Evolutionary conservation across 2,329 filamentous ascomycete genomes (phyloP).

Genomic region (Phialophora chinensis): DNA sequence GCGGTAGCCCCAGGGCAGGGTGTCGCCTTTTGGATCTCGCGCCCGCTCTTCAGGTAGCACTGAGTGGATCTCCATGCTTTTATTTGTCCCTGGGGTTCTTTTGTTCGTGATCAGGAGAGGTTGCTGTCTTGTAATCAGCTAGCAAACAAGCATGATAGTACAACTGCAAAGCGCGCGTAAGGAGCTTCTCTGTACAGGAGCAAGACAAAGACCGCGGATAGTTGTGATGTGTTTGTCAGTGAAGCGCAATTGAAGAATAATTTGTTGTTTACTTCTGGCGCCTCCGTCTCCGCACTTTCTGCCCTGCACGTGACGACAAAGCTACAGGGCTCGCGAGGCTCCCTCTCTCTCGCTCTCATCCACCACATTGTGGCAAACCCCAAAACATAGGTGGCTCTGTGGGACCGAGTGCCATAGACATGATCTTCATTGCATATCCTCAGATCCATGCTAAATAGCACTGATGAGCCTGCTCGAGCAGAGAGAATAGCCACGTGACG

Average conservation of each 20-base stretch:
- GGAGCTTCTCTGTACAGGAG: neutral
- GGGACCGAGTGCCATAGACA: neutral
- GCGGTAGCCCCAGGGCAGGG: slow-evolving; percentile 68
- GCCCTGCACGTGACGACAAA: neutral
- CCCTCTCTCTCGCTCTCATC: neutral
- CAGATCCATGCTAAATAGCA: neutral
- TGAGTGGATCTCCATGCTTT: slow-evolving; percentile 67
- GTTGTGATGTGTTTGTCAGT: neutral
- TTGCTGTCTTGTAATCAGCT: neutral
- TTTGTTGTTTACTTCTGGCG: slow-evolving; percentile 13
- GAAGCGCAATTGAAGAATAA: slow-evolving; percentile 1
- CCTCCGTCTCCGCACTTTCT: slow-evolving; percentile 1
- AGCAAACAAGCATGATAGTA: neutral
- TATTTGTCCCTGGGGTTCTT: neutral
- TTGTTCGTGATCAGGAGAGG: slow-evolving; percentile 3
- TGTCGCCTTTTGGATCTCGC: slow-evolving; percentile 63
- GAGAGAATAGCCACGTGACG: neutral
- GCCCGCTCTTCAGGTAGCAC: slow-evolving; percentile 68
- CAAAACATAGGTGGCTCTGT: neutral
- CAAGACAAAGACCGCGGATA: neutral
- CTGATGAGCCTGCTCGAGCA: neutral
- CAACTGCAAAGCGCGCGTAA: neutral
- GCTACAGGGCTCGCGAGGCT: neutral
- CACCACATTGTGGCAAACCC: neutral
- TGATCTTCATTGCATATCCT: neutral